Evolutionary conservation across 805 yeast species (phyloP).

Genomic region (Tetrapisispora nanseiensis): DNA sequence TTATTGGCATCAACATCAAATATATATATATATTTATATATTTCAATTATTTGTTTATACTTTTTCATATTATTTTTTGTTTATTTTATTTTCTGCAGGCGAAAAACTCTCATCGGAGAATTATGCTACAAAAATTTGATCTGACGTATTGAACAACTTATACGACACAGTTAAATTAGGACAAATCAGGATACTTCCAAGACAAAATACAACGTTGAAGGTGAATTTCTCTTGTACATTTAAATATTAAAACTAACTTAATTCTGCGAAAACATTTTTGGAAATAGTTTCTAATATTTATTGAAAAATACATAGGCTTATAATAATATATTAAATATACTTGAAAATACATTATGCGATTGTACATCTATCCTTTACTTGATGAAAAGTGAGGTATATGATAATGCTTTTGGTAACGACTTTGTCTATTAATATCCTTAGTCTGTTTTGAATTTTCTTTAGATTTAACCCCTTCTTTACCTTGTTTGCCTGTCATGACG

Average conservation of each 20-base stretch:
- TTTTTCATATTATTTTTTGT: neutral
- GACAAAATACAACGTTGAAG: too few relatives aligned
- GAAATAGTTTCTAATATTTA: too few relatives aligned
- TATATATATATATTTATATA: neutral
- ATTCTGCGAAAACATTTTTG: too few relatives aligned
- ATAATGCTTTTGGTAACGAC: conserved; percentile 17
- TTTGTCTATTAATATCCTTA: conserved; percentile 4
- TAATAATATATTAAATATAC: too few relatives aligned
- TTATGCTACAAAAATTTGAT: neutral
- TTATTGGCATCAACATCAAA: neutral
- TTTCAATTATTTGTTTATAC: neutral
- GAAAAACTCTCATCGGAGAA: conserved; percentile 2
- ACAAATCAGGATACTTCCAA: too few relatives aligned
- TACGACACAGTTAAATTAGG: too few relatives aligned
- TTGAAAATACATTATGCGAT: too few relatives aligned
- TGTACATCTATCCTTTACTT: neutral
- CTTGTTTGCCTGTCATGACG: neutral
- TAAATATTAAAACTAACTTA: too few relatives aligned
- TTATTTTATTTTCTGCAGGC: neutral
- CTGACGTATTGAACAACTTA: neutral
- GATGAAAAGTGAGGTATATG: conserved; percentile 18
- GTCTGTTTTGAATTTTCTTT: neutral
- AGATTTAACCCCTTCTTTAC: neutral
- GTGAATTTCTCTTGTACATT: too few relatives aligned
- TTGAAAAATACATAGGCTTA: too few relatives aligned